Evolutionary conservation across 169 alveolate genomes (phyloP).

Genomic region (Plasmodium sp.): DNA sequence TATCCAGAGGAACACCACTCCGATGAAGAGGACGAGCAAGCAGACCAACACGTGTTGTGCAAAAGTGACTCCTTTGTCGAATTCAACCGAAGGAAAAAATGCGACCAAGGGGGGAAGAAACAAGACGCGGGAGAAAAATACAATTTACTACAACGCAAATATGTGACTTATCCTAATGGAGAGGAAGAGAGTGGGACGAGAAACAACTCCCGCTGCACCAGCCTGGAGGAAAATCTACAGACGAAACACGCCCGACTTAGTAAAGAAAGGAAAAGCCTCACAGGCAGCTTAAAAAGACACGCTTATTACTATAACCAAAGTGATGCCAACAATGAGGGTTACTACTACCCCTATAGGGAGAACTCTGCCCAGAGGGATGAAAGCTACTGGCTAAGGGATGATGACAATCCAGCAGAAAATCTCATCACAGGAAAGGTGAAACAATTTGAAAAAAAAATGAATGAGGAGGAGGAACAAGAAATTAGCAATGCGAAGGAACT

Average conservation of each 20-base stretch:
- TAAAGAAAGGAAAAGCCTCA: slow-evolving; percentile 28
- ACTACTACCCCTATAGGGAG: not conserved
- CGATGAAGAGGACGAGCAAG: not conserved
- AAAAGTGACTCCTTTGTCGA: slow-evolving; percentile 30
- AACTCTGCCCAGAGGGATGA: not conserved
- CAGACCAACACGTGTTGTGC: not conserved
- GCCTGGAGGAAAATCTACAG: not conserved
- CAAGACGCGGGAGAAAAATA: not conserved
- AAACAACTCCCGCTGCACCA: not conserved
- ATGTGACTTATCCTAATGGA: not conserved
- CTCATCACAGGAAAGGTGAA: slow-evolving; percentile 6
- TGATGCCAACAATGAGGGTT: not conserved
- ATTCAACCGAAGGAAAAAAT: not conserved
- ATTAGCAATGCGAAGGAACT: not conserved
- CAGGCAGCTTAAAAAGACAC: slow-evolving; percentile 51
- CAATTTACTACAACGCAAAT: not conserved
- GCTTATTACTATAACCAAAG: slow-evolving; percentile 36
- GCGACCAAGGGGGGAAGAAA: not conserved
- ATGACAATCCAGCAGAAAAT: slow-evolving; percentile 9
- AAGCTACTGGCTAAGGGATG: not conserved
- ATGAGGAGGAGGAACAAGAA: slow-evolving; percentile 19
- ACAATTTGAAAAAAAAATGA: slow-evolving; percentile 3
- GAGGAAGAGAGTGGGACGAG: not conserved
- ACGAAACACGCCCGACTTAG: not conserved
- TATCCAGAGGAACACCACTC: not conserved